Base-by-base conservation (phyloP, 129 eudicot genomes). In the Centella asiatica region DNA sequence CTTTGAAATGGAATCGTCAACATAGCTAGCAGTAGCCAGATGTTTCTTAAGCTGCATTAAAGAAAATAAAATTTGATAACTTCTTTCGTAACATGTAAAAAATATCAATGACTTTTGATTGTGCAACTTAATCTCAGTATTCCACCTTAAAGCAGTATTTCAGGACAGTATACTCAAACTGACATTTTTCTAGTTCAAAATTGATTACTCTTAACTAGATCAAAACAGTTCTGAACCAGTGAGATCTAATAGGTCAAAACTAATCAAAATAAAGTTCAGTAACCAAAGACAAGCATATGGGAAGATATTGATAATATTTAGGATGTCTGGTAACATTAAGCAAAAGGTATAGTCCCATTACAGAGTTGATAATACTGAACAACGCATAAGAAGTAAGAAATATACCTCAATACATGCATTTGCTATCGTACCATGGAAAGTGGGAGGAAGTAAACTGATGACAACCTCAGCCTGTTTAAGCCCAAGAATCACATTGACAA, bases 11-110 rank as follows among this genome's bases (percentile, higher is more conserved):
- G 99, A 69, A 63, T 85, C 96, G 65, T 85, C 86, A 48, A 88
- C 85, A 67, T 93, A 93, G 76, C 99, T 93, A 65, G 99, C 95
- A 31, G 99, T 93, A 61, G 88, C 89, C 27, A 93, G 95, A 78
- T 93, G 92, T 48, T 80, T 93, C 71, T 66, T 78, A 7, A 82
- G 90, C 95, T 93, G 99, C 84, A 80, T 73, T 53, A 68, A 36
- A 53, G 72, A 58, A 57, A 33, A 57, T 45, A 12, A 28, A 1
- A 32, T 15, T 33, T 47, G 34, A 4, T 37, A 28, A 19, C 14
- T 19, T 66, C 55, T 65, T 65, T 18, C 39, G 40, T 37, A 71
- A 46, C 42, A 20, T 20, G 23, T 32, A 31, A 52, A 59, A 55
- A 28, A 18, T 26, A n/a, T n/a, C n/a, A n/a, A n/a, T n/a, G n/a